phyloP scores from a whole-genome alignment of 1,284 basidiomycete species.

The Trametes pubescens region DNA sequence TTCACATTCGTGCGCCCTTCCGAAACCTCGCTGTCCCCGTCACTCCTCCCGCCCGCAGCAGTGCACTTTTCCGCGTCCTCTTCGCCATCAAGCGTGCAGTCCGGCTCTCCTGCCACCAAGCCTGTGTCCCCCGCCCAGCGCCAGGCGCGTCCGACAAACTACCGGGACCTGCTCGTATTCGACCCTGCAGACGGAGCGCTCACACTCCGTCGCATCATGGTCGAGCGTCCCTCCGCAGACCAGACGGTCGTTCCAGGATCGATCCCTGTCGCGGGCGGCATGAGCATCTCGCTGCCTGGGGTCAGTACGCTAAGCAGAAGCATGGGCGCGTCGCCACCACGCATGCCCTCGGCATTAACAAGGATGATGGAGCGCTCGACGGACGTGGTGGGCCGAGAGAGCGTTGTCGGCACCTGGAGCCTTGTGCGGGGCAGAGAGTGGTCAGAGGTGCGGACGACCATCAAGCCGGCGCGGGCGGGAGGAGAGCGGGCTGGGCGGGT shows the following conservation, averaged over 20 bases:
- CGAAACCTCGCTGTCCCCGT: constrained; percentile 47
- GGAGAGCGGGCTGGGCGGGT: constrained; percentile 13
- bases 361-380: constrained; percentile 45
- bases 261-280: constrained; percentile 49
- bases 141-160: constrained; percentile 51
- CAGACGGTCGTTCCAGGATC: constrained; percentile 41
- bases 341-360: constrained; percentile 44
- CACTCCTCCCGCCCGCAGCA: constrained; percentile 50
- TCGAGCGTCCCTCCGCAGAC: constrained; percentile 48
- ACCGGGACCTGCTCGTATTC: constrained; percentile 72
- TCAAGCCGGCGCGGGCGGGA: constrained; percentile 16
- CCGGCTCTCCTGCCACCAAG: constrained; percentile 46
- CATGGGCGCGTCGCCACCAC: constrained; percentile 29
- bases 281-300: constrained; percentile 55
- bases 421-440: constrained; percentile 62
- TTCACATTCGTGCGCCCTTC: constrained; percentile 62
- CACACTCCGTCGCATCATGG: constrained; percentile 59
- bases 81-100: constrained; percentile 41
- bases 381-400: constrained; percentile 62
- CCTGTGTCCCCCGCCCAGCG: constrained; percentile 46
- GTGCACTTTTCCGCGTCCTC: constrained; percentile 44
- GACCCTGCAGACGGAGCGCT: constrained; percentile 66
- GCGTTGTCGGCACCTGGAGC: constrained; percentile 72
- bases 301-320: constrained; percentile 47
- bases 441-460: constrained; percentile 57